Conservation (phyloP, 805 yeast species). For the Millerozyma miso region DNA sequence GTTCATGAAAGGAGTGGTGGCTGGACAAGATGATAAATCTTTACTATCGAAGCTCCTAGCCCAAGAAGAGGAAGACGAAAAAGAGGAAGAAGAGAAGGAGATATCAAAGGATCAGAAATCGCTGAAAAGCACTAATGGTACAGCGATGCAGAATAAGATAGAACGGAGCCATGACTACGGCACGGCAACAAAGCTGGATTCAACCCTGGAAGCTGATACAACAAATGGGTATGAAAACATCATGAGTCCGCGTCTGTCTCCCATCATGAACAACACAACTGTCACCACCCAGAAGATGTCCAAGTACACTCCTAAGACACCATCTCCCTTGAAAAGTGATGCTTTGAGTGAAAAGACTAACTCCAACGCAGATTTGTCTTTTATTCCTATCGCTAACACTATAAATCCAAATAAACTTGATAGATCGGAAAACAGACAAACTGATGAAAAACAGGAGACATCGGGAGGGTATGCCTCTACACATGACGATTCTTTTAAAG, state of each 20-base stretch:
- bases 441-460: slow-evolving; percentile 1
- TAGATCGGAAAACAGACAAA: not conserved
- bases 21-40: slow-evolving; percentile 6
- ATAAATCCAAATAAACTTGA: slow-evolving; percentile 8
- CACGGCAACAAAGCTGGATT: not conserved
- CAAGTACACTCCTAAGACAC: slow-evolving; percentile 5
- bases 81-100: not conserved
- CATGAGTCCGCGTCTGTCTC: slow-evolving; percentile 1
- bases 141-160: not conserved
- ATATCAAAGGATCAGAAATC: not conserved
- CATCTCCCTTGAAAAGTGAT: slow-evolving; percentile 5
- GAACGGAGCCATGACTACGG: not conserved
- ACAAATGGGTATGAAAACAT: not conserved
- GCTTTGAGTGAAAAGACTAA: slow-evolving; percentile 8
- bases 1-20: slow-evolving; percentile 33
- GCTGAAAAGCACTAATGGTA: not conserved
- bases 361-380: slow-evolving; percentile 18
- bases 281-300: slow-evolving; percentile 1
- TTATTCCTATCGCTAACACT: slow-evolving; percentile 18
- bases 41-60: not conserved
- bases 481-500: slow-evolving; percentile 43
- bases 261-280: not conserved
- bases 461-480: slow-evolving; percentile 1
- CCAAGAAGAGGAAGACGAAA: not conserved
- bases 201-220: not conserved